Base-by-base conservation (phyloP, 1,284 basidiomycete species). In the Cryptococcus sp. region DNA sequence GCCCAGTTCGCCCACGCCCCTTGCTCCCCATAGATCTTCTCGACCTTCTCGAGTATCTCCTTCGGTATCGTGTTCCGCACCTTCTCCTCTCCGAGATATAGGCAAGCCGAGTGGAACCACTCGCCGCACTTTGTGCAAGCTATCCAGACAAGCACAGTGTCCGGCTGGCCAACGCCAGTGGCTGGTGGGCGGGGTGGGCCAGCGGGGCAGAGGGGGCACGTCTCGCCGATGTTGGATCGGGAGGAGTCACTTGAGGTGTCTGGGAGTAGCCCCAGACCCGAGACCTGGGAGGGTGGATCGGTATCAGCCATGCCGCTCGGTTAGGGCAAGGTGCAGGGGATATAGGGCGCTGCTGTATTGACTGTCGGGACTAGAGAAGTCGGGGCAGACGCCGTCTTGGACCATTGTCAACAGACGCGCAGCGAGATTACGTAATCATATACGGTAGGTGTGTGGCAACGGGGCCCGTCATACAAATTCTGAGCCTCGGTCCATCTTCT, bases 81-180 rank as follows among this genome's bases (percentile, higher is more conserved):
- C 12, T 50, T 50, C 1, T 60, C 61, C 4, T 60, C 58, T 2
- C 50, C 53, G 1, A 57, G 52, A 3, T 68, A 35, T 1, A 76
- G 54, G 51, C 76, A 78, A 16, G 64, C 69, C 0, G 71, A 64
- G 62, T 78, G 76, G 37, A 66, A 71, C 76, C 76, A 78, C 16
- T 49, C 65, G 20, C 59, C 44, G 56, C 76, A 78, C 45, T 70
- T 71, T 13, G 64, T 62, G 50, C 76, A 78, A 7, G 65, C 72
- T 51, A 78, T 70, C 76, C 76, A 78, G 23, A 62, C 57, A 33
- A 74, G 59, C 45, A 55, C 52, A 43, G 51, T 55, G 36, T 60
- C 8, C 33, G 42, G 35, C 45, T 38, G 53, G 35, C 6, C 15
- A 33, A 5, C 16, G 42, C 51, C 45, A 12, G 18, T 35, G n/a